These are phyloP conservation scores for Clonostachys solani DNA, from an alignment of 2,329 filamentous ascomycete genomes.

Conservation along the genomic window DNA sequence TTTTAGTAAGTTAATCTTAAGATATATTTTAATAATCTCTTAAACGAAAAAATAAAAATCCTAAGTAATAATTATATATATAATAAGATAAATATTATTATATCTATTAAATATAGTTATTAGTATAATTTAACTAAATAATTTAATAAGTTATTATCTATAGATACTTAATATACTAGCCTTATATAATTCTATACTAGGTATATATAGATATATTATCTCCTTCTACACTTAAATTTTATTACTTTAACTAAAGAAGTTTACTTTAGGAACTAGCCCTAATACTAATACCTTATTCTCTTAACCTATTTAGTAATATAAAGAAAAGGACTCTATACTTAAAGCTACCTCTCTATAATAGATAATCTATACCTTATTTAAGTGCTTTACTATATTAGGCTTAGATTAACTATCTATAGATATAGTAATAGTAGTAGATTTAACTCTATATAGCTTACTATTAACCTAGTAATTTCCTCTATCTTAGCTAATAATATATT, in stretches of 20 bases:
- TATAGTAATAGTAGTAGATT: background rate
- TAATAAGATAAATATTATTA: too few relatives aligned
- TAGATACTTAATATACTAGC: background rate
- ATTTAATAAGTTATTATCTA: constrained; percentile 1
- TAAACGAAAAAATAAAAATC: too few relatives aligned
- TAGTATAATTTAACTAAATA: too few relatives aligned
- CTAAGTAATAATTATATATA: too few relatives aligned
- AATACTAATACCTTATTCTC: too few relatives aligned
- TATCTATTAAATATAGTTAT: too few relatives aligned
- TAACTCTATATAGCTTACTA: too few relatives aligned
- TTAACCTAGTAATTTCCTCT: too few relatives aligned
- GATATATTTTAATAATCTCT: too few relatives aligned
- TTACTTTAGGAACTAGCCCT: background rate
- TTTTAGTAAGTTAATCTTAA: too few relatives aligned
- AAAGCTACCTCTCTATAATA: background rate
- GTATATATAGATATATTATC: background rate
- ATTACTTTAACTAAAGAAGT: background rate
- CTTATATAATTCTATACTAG: background rate
- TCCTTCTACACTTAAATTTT: background rate
- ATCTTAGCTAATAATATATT: too few relatives aligned
- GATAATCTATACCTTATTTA: constrained; percentile 1
- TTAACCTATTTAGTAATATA: background rate
- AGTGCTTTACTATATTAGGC: background rate
- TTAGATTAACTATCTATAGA: background rate
- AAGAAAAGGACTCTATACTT: constrained; percentile 1